Evolutionary conservation across 164 flowering plant species (phyloP).

Genomic region (Malania oleifera): DNA sequence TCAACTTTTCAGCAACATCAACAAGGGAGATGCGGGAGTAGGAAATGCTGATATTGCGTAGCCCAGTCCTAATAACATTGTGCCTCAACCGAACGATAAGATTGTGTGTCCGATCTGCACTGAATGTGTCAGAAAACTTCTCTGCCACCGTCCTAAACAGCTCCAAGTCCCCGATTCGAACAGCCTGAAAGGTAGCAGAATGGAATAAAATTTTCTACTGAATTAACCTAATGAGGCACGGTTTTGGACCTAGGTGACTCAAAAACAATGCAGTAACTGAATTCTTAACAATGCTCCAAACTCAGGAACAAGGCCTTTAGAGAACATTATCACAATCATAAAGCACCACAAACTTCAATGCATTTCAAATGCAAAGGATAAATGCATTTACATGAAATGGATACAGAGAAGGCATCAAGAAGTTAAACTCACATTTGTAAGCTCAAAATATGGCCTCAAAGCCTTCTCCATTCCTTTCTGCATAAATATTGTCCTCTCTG

Average conservation of each 20-base stretch:
- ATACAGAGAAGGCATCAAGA: not conserved
- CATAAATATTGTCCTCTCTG: constrained; percentile 90
- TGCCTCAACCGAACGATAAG: constrained; percentile 85
- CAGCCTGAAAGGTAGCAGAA: constrained; percentile 91
- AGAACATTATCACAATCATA: too few species aligned
- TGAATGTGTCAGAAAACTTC: constrained; percentile 61
- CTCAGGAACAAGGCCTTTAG: too few species aligned
- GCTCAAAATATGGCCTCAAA: constrained; percentile 93
- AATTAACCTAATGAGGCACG: too few species aligned
- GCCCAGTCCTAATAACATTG: constrained; percentile 88
- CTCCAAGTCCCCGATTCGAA: constrained; percentile 91
- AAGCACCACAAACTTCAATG: too few species aligned
- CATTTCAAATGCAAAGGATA: too few species aligned
- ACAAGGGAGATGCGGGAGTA: constrained; percentile 82
- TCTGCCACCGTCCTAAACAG: constrained; percentile 75
- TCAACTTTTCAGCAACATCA: constrained; percentile 80
- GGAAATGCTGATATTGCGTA: constrained; percentile 89
- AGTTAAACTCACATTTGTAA: constrained; percentile 76
- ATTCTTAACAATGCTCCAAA: too few species aligned
- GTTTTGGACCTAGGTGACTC: too few species aligned
- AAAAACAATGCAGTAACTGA: too few species aligned
- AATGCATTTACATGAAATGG: not conserved
- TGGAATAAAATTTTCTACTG: too few species aligned
- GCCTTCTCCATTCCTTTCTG: constrained; percentile 96
- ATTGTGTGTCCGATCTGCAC: constrained; percentile 71